A percentile compares a stretch with the other conserved stretches of the same genome.
phyloP scores from a whole-genome alignment of 140 eudicot species.

The Flaveria floridana region DNA sequence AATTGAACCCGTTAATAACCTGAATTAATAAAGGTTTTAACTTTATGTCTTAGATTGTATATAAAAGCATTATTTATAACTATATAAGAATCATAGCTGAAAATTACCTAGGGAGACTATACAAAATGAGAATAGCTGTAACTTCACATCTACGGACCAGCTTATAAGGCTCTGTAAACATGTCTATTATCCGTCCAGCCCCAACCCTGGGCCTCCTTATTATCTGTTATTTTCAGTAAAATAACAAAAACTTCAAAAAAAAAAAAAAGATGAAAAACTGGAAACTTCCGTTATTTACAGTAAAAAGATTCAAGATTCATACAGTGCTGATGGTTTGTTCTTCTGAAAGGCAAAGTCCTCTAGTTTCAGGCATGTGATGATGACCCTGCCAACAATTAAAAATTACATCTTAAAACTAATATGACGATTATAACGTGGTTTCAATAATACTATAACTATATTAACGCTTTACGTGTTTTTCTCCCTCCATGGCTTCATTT shows the following conservation, averaged over 20 bases:
- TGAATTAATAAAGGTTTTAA: constrained; percentile 30
- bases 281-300: background rate
- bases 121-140: constrained; percentile 88
- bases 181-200: constrained; percentile 68
- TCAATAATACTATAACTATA: background rate
- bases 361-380: constrained; percentile 93
- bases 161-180: constrained; percentile 80
- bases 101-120: constrained; percentile 88
- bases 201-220: constrained; percentile 78
- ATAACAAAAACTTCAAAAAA: background rate
- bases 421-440: constrained; percentile 15
- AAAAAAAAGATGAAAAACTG: background rate
- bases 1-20: constrained; percentile 93
- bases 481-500: constrained; percentile 92
- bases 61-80: constrained; percentile 4
- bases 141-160: constrained; percentile 81
- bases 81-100: background rate
- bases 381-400: constrained; percentile 68
- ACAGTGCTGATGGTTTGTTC: constrained; percentile 96
- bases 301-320: constrained; percentile 28
- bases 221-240: constrained; percentile 47
- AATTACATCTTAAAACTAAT: constrained; percentile 8
- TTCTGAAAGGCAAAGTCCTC: constrained; percentile 99
- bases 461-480: constrained; percentile 56
- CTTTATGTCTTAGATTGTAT: constrained; percentile 13